Conservation (phyloP, 371 early-diverging fungal genomes). For the Saksenaea vasiformis region DNA sequence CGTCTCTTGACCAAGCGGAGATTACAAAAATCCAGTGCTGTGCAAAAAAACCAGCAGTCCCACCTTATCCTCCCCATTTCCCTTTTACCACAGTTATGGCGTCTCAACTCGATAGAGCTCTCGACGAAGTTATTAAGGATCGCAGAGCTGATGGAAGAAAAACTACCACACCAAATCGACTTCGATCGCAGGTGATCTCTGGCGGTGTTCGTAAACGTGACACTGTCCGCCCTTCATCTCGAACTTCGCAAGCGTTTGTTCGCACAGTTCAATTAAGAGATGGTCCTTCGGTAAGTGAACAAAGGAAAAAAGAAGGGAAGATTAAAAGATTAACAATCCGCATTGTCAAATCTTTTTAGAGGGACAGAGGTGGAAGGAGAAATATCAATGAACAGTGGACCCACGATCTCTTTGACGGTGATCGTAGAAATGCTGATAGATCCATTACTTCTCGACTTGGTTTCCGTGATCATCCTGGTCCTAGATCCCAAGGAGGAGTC, state of each 20-base stretch:
- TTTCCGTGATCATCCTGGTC: constrained; percentile 9
- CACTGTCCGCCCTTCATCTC: constrained; percentile 12
- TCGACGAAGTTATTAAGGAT: constrained; percentile 55
- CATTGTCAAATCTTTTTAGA: not conserved
- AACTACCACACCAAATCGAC: constrained; percentile 18
- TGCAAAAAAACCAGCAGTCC: too few relatives aligned
- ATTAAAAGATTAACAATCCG: not conserved
- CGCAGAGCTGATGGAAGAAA: constrained; percentile 29
- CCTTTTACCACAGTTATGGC: constrained; percentile 25
- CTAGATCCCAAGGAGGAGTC: constrained; percentile 6
- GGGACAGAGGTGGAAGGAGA: constrained; percentile 21
- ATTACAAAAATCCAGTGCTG: too few relatives aligned
- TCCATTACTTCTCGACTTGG: constrained; percentile 34
- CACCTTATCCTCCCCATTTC: too few relatives aligned
- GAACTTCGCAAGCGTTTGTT: constrained; percentile 29
- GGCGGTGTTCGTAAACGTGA: constrained; percentile 36
- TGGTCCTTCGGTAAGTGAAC: constrained; percentile 2
- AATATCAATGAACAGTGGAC: constrained; percentile 36
- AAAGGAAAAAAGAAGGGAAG: not conserved
- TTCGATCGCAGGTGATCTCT: constrained; percentile 20
- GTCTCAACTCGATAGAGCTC: constrained; percentile 46
- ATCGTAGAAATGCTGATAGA: constrained; percentile 9
- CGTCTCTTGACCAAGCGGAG: too few relatives aligned
- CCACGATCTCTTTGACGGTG: constrained; percentile 41
- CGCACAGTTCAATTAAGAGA: constrained; percentile 38